phyloP scores from a whole-genome alignment of 331 rosid species.

The Pyracantha coccinea region DNA sequence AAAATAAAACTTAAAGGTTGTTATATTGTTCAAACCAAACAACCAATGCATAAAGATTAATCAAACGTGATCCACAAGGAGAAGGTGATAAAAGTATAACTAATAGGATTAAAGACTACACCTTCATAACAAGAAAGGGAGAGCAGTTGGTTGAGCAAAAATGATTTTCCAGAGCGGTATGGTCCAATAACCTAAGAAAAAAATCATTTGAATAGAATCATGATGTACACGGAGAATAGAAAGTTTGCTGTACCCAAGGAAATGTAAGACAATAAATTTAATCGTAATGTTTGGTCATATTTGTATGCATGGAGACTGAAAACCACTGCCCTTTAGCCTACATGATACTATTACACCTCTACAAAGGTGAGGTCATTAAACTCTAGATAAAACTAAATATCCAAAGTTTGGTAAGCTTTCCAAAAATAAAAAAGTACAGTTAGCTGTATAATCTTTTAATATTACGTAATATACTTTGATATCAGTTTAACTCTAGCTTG shows the following conservation, averaged over 20 bases:
- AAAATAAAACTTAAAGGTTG: not conserved
- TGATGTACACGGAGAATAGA: conserved; percentile 3
- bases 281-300: too few relatives aligned
- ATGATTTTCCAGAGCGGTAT: conserved; percentile 93
- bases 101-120: conserved; percentile 17
- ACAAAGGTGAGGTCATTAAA: not conserved
- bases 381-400: not conserved
- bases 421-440: not conserved
- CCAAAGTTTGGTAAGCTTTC: not conserved
- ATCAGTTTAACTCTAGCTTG: not conserved
- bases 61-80: not conserved
- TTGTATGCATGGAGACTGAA: not conserved
- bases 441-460: not conserved
- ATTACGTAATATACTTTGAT: not conserved
- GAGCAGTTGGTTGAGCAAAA: conserved; percentile 93
- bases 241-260: not conserved
- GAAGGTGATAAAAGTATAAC: not conserved
- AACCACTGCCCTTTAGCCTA: not conserved
- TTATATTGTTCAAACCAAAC: conserved; percentile 11
- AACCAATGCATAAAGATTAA: conserved; percentile 1
- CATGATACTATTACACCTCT: not conserved
- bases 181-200: conserved; percentile 90
- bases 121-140: conserved; percentile 98
- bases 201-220: conserved; percentile 19
- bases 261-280: not conserved